phyloP scores from a whole-genome alignment of 306 rosid genomes.

The Morella rubra region DNA sequence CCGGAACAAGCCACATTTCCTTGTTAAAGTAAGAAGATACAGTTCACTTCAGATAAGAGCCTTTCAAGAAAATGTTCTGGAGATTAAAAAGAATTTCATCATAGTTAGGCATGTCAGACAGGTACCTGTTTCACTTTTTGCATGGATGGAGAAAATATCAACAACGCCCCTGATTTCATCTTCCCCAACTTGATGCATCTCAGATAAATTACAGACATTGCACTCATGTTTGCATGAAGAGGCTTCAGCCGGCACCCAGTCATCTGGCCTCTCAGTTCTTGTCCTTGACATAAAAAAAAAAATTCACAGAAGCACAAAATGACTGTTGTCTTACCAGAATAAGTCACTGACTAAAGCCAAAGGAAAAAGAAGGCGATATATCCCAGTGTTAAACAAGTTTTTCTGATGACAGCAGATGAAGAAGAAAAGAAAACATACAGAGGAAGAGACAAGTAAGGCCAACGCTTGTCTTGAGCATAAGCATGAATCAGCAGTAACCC shows the following conservation, averaged over 20 bases:
- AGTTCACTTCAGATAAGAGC: neutral
- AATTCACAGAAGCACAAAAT: conserved; percentile 29
- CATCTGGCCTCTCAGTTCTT: conserved; percentile 85
- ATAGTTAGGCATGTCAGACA: conserved; percentile 23
- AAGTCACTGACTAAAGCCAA: conserved; percentile 4
- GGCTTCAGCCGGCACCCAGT: conserved; percentile 87
- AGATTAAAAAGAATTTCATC: neutral
- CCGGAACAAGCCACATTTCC: neutral
- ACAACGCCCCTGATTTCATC: conserved; percentile 34
- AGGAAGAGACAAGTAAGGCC: conserved; percentile 88
- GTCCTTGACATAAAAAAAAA: conserved; percentile 38
- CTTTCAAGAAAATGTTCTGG: neutral
- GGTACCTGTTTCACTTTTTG: conserved; percentile 48
- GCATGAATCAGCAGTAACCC: conserved; percentile 86
- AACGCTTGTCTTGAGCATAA: conserved; percentile 96
- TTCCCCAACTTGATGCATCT: conserved; percentile 37
- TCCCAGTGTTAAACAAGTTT: conserved; percentile 5
- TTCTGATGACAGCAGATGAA: conserved; percentile 2
- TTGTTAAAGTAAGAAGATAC: neutral
- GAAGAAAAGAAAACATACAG: conserved; percentile 47
- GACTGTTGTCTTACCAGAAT: conserved; percentile 20
- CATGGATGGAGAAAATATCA: conserved; percentile 66
- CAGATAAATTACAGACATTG: conserved; percentile 27
- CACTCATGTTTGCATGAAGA: conserved; percentile 25
- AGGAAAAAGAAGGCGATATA: conserved; percentile 14